These are phyloP conservation scores for Fusarium compactum DNA, from an alignment of 2,329 filamentous ascomycete species.

Conservation along the genomic window DNA sequence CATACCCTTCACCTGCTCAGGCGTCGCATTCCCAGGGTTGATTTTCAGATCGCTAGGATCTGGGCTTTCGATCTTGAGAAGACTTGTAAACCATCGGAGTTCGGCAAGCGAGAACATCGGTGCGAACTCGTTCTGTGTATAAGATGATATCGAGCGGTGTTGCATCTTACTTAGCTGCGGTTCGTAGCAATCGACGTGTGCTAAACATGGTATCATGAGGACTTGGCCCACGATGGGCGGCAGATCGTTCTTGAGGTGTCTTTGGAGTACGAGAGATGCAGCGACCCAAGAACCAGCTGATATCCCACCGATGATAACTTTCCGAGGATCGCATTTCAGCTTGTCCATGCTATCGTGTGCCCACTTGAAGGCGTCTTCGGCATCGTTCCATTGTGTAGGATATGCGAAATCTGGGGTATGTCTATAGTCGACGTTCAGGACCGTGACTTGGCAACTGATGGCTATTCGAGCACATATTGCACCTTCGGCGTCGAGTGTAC, in stretches of 20 bases:
- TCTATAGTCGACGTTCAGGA: slow-evolving; percentile 8
- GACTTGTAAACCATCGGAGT: slow-evolving; percentile 2
- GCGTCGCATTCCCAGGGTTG: background rate
- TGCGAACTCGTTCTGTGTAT: background rate
- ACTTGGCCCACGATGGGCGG: background rate
- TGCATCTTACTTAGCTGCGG: slow-evolving; percentile 3
- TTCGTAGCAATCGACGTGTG: slow-evolving; percentile 7
- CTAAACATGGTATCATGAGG: slow-evolving; percentile 12
- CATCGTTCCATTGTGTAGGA: slow-evolving; percentile 16
- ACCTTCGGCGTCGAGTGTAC: background rate
- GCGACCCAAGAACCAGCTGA: slow-evolving; percentile 16
- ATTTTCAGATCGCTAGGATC: background rate
- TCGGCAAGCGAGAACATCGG: slow-evolving; percentile 7
- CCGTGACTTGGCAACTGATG: background rate
- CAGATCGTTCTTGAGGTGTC: background rate
- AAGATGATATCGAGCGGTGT: slow-evolving; percentile 4
- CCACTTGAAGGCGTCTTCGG: slow-evolving; percentile 12
- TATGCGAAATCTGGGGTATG: slow-evolving; percentile 2
- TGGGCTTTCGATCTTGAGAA: background rate
- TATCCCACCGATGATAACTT: slow-evolving; percentile 3
- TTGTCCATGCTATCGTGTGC: slow-evolving; percentile 1
- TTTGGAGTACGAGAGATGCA: background rate
- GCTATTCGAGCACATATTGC: slow-evolving; percentile 18
- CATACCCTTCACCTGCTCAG: slow-evolving; percentile 1
- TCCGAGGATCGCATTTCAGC: background rate